Evolutionary conservation across 345 rosid genomes (phyloP).

Genomic region (Eucalyptus melliodora): DNA sequence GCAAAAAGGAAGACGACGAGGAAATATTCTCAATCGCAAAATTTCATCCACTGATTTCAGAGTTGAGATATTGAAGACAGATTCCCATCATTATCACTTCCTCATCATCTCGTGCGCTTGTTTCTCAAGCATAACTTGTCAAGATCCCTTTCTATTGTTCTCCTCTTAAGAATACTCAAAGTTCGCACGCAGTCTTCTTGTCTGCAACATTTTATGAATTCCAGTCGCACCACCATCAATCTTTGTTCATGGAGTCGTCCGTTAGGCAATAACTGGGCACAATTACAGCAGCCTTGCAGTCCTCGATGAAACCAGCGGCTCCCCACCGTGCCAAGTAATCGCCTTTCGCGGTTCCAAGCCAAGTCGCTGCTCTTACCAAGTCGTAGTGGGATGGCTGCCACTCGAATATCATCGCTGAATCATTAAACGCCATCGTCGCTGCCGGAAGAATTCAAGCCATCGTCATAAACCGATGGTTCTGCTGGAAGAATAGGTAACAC

Average conservation of each 20-base stretch:
- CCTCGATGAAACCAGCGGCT: not conserved
- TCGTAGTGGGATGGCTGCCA: not conserved
- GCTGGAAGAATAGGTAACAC: not conserved
- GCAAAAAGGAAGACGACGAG: not conserved
- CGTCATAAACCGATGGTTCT: not conserved
- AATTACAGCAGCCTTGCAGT: not conserved
- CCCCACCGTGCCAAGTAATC: not conserved
- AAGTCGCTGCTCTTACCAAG: not conserved
- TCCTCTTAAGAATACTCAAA: not conserved
- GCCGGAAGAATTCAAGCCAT: not conserved
- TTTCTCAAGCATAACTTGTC: not conserved
- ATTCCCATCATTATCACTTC: not conserved
- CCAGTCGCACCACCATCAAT: not conserved
- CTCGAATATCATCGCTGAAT: not conserved
- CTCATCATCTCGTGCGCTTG: not conserved
- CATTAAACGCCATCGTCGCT: not conserved
- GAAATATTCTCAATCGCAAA: not conserved
- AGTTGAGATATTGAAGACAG: not conserved
- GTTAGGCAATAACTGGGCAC: not conserved
- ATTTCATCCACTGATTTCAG: not conserved
- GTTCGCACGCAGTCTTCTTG: not conserved
- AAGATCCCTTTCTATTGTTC: not conserved
- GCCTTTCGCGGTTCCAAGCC: not conserved
- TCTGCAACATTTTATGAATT: not conserved
- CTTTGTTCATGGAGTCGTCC: not conserved